phyloP scores from a whole-genome alignment of 345 rosid species.

The Firmiana major region DNA sequence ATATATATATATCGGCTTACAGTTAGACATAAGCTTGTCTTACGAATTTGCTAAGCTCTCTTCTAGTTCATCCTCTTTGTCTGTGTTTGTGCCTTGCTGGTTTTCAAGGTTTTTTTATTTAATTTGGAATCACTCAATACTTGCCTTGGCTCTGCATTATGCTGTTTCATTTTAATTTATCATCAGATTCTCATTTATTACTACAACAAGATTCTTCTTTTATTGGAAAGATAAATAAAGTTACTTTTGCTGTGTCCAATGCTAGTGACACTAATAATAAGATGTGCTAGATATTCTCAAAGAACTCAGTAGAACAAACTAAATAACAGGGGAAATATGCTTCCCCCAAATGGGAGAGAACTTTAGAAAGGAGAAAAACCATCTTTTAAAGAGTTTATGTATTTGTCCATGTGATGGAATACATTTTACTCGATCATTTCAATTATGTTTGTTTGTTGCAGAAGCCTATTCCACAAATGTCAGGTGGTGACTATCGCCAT shows the following conservation, averaged over 20 bases:
- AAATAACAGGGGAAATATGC: not conserved
- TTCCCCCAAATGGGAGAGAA: no score
- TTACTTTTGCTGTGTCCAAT: no score
- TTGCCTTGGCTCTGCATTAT: not conserved
- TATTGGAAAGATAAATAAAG: no score
- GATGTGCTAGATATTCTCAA: no score
- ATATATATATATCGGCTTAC: not conserved
- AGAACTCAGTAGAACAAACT: no score
- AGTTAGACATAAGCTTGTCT: not conserved
- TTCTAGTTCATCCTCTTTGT: no score
- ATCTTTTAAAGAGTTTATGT: no score
- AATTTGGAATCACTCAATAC: not conserved
- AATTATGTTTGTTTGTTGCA: constrained; percentile 18
- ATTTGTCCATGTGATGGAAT: not conserved
- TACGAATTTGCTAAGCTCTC: not conserved
- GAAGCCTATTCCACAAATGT: constrained; percentile 40
- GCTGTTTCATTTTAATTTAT: not conserved
- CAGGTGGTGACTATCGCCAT: constrained; percentile 29
- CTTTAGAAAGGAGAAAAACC: no score
- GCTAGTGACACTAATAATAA: no score
- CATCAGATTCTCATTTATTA: not conserved
- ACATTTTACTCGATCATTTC: not conserved
- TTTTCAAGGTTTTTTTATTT: not conserved
- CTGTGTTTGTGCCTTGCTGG: not conserved
- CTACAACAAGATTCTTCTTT: no score